A percentile compares a stretch with the other conserved stretches of the same genome.
These are phyloP conservation scores for Toxoplasma gondii DNA, from an alignment of 169 alveolate genomes.

Conservation along the genomic window DNA sequence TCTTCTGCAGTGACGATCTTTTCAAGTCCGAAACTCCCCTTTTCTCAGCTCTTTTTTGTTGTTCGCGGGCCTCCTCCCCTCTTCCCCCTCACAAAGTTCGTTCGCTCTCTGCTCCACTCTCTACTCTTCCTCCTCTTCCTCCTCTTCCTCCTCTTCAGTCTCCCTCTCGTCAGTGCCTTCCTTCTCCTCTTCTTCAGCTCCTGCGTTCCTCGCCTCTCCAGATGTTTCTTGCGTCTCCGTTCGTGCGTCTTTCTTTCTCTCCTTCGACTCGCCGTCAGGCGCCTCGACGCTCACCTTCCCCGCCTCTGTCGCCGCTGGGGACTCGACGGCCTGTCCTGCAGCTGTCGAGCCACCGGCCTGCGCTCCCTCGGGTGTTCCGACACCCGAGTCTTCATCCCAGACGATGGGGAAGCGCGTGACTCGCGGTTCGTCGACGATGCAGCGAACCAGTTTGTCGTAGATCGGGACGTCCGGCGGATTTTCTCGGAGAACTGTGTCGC, in stretches of 20 bases:
- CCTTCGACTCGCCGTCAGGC: not conserved
- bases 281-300: not conserved
- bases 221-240: not conserved
- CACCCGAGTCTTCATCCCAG: slow-evolving; percentile 87
- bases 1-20: too few relatives aligned
- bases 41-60: not conserved
- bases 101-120: not conserved
- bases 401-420: slow-evolving; percentile 95
- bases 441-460: slow-evolving; percentile 90
- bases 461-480: slow-evolving; percentile 94
- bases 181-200: not conserved
- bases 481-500: slow-evolving; percentile 90
- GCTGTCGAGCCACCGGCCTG: not conserved
- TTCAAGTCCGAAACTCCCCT: too few relatives aligned
- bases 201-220: not conserved
- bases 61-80: not conserved
- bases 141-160: not conserved
- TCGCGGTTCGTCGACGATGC: slow-evolving; percentile 96
- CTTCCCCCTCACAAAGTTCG: not conserved
- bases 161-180: not conserved
- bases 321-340: not conserved
- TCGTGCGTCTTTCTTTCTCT: not conserved
- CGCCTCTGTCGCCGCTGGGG: too few relatives aligned
- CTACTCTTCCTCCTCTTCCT: not conserved
- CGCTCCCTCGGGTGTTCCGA: not conserved